phyloP scores from a whole-genome alignment of 2,329 filamentous ascomycete species.

The Pseudofabraea citricarpa region DNA sequence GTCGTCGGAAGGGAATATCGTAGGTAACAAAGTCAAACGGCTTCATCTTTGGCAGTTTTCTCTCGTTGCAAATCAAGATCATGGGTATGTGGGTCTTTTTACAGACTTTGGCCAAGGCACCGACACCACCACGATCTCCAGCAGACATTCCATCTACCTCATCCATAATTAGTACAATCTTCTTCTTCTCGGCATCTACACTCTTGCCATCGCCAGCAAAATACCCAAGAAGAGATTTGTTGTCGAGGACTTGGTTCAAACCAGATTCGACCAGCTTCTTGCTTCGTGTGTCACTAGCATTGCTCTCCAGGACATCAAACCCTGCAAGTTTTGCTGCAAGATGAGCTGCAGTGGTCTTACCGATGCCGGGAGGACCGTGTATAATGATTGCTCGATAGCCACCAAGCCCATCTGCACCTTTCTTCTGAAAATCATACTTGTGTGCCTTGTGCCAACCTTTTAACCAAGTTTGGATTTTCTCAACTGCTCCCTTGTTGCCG shows the following conservation, averaged over 20 bases:
- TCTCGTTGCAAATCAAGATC: constrained; percentile 97
- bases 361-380: constrained; percentile 91
- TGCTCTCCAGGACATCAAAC: constrained; percentile 90
- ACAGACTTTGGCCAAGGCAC: constrained; percentile 88
- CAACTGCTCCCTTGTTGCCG: constrained; percentile 86
- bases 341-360: constrained; percentile 96
- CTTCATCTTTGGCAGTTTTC: constrained; percentile 92
- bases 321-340: constrained; percentile 88
- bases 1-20: constrained; percentile 82
- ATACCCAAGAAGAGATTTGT: constrained; percentile 86
- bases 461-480: constrained; percentile 86
- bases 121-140: constrained; percentile 91
- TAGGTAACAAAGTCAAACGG: constrained; percentile 85
- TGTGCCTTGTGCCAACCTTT: constrained; percentile 74
- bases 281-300: constrained; percentile 91
- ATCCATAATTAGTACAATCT: constrained; percentile 95
- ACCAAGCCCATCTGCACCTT: constrained; percentile 80
- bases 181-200: constrained; percentile 79
- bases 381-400: constrained; percentile 86
- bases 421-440: constrained; percentile 75
- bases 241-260: constrained; percentile 86
- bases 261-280: constrained; percentile 92
- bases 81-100: constrained; percentile 93
- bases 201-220: constrained; percentile 81
- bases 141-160: constrained; percentile 99